Evolutionary conservation across 176 grass and related monocot species (phyloP).

Genomic region (Musa itinerans): DNA sequence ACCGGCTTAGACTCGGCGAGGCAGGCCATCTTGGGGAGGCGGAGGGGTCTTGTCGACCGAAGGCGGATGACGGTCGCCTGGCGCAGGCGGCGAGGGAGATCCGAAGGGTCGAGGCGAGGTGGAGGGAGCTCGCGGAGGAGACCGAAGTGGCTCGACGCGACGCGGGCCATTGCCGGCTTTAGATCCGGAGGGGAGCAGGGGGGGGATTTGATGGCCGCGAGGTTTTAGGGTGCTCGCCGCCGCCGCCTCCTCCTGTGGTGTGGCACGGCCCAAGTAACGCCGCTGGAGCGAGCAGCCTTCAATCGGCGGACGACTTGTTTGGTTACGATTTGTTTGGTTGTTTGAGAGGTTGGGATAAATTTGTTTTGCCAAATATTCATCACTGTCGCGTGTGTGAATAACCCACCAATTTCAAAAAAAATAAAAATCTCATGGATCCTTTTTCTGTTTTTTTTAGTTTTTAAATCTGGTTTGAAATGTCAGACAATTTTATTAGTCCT

Average conservation of each 20-base stretch:
- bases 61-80: conserved; percentile 2
- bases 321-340: no score
- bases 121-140: conserved; percentile 30
- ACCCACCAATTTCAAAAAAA: no score
- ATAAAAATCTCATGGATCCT: no score
- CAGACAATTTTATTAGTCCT: no score
- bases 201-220: not conserved
- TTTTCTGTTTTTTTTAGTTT: no score
- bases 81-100: not conserved
- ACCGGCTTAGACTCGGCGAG: conserved; percentile 26
- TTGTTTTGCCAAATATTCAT: no score
- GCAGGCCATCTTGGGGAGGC: conserved; percentile 27
- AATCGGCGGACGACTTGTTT: no score
- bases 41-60: not conserved
- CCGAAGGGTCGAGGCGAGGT: not conserved
- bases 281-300: no score
- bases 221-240: no score
- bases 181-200: not conserved
- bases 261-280: not conserved
- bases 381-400: no score
- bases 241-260: not conserved
- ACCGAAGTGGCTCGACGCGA: conserved; percentile 38
- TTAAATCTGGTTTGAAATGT: no score
- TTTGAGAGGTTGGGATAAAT: not conserved
- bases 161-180: conserved; percentile 37